Evolutionary conservation across 495 filamentous ascomycete species (phyloP), one percentile per base, ranked within the genome.

Genomic region (Penicillium odoratum): DNA sequence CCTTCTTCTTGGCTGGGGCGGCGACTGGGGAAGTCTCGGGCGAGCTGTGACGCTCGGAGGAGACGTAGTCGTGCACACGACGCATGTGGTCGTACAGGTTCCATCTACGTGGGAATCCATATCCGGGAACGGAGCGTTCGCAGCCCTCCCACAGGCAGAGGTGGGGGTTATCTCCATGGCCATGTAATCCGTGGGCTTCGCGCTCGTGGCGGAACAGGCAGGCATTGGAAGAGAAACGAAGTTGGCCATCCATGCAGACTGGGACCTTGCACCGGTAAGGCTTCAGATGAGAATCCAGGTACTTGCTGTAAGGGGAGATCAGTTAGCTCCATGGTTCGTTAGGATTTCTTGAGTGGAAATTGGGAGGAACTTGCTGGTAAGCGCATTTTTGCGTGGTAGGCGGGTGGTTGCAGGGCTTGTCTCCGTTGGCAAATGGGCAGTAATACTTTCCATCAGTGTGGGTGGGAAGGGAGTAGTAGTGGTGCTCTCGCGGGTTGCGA

Each of bases 1-100:
- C 74, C 74, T 77, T 78, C 64, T 73, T 78, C 65, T 76, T 78
- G 50, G 60, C 33, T 21, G 69, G 65, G 11, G 54, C 62, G 38
- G 55, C 57, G 40, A 60, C 67, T 18, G 52, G 71, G 9, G 73
- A 74, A 46, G 68, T 68, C 64, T 79, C 76, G 1, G 75, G 76
- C 1, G 76, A 79, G 68, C 74, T 78, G 49, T 69, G 73, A 4
- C 69, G 72, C 58, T 80, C 76, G 7, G 74, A 77, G 28, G 74
- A 69, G 55, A 75, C 84, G 75, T 92, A 90, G 74, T 93, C 89
- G 75, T 97, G 92, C 15, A 96, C 90, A 58, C 92, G 85, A 69
- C 88, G 88, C 91, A 96, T 95, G 78, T 97, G 92, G 79, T 97
- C 92, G 73, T 85, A 84, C 33, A 95, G 81, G 74, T 97, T 97